phyloP scores from a whole-genome alignment of 1,284 basidiomycete genomes.

The Tilletia setariae region DNA sequence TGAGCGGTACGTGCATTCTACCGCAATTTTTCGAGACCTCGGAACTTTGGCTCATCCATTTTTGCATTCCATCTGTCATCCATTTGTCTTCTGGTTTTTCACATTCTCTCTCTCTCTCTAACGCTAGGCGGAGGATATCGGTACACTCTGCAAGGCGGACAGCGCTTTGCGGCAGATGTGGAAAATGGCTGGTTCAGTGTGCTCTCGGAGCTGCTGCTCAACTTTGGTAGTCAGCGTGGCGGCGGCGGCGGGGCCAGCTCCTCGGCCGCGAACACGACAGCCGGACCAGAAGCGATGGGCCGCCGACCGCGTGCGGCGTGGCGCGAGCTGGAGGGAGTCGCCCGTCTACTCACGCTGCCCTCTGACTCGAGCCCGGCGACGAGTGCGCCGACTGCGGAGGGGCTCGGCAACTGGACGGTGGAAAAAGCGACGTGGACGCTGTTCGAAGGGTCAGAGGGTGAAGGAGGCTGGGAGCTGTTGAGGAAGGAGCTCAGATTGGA shows the following conservation, averaged over 20 bases:
- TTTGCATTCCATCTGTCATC: no score
- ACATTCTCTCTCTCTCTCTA: not conserved
- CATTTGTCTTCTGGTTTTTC: not conserved
- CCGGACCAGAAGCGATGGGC: constrained; percentile 25
- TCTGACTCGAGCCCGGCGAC: not conserved
- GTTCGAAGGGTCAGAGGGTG: constrained; percentile 21
- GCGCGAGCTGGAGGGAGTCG: constrained; percentile 33
- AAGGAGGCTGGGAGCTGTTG: not conserved
- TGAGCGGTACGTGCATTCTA: constrained; percentile 29
- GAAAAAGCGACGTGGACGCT: constrained; percentile 25
- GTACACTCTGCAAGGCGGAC: constrained; percentile 17
- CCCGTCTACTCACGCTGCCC: constrained; percentile 25
- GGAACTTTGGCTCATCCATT: constrained; percentile 16
- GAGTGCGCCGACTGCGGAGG: not conserved
- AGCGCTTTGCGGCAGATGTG: constrained; percentile 33
- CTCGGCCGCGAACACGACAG: not conserved
- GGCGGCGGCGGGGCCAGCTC: not conserved
- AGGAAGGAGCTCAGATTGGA: constrained; percentile 1
- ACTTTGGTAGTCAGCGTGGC: not conserved
- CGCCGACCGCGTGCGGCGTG: constrained; percentile 33
- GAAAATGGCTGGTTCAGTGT: constrained; percentile 43
- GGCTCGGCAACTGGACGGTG: constrained; percentile 16
- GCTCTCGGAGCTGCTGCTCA: constrained; percentile 22
- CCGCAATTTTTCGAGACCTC: constrained; percentile 6
- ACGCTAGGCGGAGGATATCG: constrained; percentile 19